Evolutionary conservation across 176 grass and related monocot species (phyloP), one percentile per base, ranked within the genome.

Genomic region (Tuctoria greenei): DNA sequence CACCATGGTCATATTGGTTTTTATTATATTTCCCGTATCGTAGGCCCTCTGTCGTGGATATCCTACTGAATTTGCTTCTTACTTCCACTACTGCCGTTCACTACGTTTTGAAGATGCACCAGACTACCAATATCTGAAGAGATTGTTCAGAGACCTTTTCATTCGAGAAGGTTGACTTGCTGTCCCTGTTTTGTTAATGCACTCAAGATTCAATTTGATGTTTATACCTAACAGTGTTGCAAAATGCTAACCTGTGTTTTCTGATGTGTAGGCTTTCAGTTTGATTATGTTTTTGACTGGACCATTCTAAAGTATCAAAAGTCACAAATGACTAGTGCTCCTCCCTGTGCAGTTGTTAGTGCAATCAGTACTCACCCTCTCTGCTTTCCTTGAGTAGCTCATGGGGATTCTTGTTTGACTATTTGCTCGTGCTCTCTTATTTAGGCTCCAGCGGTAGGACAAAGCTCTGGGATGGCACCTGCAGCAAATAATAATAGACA

Each of bases 271-370:
- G 90, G 93, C 31, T 96, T 96, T 86, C 93, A 96, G 37, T 92
- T 96, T 81, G 93, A 96, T 90, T 96, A 92, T 79, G 90, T 96
- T 55, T 96, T 96, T 83, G 93, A 96, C 67, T 96, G 93, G 85
- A 96, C 85, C 43, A 96, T 96, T 62, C 76, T 96, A 24, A 90
- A 92, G 85, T 90, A 92, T 81, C 87, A 98, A 73, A 91, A 98
- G 79, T 78, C 91, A 38, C 95, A 98, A 52, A 88, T 98, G 70
- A 80, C 81, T 67, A 91, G 86, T 77, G 88, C 78, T 78, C 89
- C 95, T 66, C 82, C 89, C 0, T 82, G 82, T 69, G 86, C 84
- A 78, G 37, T 84, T 84, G 95, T 98, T 67, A 94, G 95, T 94
- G 25, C 62, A 67, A 68, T n/a, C 12, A 77, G 28, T 69, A 57